Conservation (phyloP, 371 early-diverging fungal species). For the Apophysomyces variabilis region DNA sequence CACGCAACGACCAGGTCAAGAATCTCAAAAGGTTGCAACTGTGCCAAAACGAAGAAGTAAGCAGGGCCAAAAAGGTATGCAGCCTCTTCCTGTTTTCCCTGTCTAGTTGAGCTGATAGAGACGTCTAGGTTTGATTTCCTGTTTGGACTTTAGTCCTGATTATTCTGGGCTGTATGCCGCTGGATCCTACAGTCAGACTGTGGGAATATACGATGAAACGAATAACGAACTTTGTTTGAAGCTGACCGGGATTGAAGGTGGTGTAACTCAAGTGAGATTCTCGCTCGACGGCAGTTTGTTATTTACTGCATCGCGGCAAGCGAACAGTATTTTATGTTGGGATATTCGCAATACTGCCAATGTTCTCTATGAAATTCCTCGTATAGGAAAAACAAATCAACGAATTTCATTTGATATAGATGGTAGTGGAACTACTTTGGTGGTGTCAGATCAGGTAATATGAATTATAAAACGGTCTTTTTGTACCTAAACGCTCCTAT, state of each 20-base stretch:
- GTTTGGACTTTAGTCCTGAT: slow-evolving; percentile 69
- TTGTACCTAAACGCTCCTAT: neutral
- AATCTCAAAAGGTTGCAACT: slow-evolving; percentile 51
- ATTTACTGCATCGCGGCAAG: slow-evolving; percentile 64
- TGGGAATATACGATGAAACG: slow-evolving; percentile 68
- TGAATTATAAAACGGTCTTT: neutral
- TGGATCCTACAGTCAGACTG: slow-evolving; percentile 65
- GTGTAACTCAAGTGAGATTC: slow-evolving; percentile 61
- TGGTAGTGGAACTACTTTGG: slow-evolving; percentile 54
- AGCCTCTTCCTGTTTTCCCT: neutral
- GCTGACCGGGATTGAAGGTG: slow-evolving; percentile 47
- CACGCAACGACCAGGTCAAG: slow-evolving; percentile 54
- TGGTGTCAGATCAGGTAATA: slow-evolving; percentile 61
- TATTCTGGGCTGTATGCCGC: slow-evolving; percentile 69
- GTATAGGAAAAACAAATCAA: slow-evolving; percentile 69
- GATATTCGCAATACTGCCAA: slow-evolving; percentile 73
- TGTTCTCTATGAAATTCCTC: slow-evolving; percentile 50
- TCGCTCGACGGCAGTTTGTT: slow-evolving; percentile 64
- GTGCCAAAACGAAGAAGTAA: slow-evolving; percentile 62
- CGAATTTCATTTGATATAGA: slow-evolving; percentile 72
- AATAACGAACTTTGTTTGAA: slow-evolving; percentile 58
- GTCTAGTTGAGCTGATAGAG: neutral
- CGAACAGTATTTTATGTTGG: slow-evolving; percentile 65
- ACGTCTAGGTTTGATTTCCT: slow-evolving; percentile 57
- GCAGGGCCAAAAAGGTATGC: slow-evolving; percentile 69